Conservation (phyloP, 306 rosid species). For the Cicer pinnatifidum region DNA sequence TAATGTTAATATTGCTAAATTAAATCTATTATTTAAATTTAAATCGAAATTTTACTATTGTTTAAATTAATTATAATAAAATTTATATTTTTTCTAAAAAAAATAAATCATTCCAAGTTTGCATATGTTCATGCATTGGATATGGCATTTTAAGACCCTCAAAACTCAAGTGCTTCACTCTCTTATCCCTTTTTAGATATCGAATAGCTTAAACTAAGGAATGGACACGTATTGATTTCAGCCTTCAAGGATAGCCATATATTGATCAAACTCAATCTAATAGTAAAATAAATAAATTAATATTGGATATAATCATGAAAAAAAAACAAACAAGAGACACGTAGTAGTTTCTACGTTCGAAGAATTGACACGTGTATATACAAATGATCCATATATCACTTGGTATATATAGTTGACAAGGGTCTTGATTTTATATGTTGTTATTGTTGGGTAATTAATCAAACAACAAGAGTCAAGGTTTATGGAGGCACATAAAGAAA, state of each 20-base stretch:
- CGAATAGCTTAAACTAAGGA: not conserved
- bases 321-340: not conserved
- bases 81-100: too few relatives aligned
- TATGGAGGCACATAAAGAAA: slow-evolving; percentile 61
- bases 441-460: not conserved
- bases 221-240: slow-evolving; percentile 19
- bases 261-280: too few relatives aligned
- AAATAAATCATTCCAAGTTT: too few relatives aligned
- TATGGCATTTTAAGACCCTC: not conserved
- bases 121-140: too few relatives aligned
- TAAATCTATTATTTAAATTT: too few relatives aligned
- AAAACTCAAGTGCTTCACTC: not conserved
- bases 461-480: not conserved
- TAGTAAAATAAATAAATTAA: too few relatives aligned
- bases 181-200: not conserved
- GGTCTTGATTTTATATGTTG: not conserved
- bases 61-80: too few relatives aligned
- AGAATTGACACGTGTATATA: not conserved
- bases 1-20: too few relatives aligned
- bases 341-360: not conserved
- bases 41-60: too few relatives aligned
- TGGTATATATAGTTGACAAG: not conserved
- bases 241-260: not conserved
- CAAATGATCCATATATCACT: not conserved
- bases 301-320: not conserved